Conservation (phyloP, 495 filamentous ascomycete species). For the Annulohypoxylon nitens region DNA sequence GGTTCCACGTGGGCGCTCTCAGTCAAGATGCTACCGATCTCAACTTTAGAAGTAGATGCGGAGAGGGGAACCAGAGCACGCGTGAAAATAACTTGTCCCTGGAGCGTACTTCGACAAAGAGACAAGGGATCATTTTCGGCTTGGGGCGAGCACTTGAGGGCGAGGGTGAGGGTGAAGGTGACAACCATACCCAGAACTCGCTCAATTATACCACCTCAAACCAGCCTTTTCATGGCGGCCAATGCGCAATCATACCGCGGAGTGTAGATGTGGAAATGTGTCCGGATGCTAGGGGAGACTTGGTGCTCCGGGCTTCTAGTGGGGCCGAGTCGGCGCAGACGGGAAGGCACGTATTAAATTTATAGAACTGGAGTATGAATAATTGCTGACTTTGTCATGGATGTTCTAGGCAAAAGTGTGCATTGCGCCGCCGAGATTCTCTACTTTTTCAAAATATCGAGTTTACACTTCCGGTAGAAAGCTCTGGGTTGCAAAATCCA, state of each 20-base stretch:
- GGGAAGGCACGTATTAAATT: slow-evolving; percentile 22
- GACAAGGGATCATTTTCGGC: slow-evolving; percentile 43
- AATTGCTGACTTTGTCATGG: slow-evolving; percentile 4
- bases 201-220: slow-evolving; percentile 30
- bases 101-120: slow-evolving; percentile 35
- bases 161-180: not conserved
- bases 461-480: slow-evolving; percentile 38
- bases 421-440: slow-evolving; percentile 17
- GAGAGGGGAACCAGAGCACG: not conserved
- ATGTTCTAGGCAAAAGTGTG: slow-evolving; percentile 21
- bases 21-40: slow-evolving; percentile 3
- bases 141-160: not conserved
- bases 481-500: slow-evolving; percentile 16
- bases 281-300: not conserved
- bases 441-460: slow-evolving; percentile 46
- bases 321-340: not conserved
- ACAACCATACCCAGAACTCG: not conserved
- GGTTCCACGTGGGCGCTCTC: slow-evolving; percentile 35
- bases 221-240: not conserved
- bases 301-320: slow-evolving; percentile 8
- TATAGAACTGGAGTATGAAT: not conserved
- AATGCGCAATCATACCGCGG: slow-evolving; percentile 17
- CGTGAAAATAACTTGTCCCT: not conserved
- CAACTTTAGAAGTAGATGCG: not conserved
- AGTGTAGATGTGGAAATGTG: not conserved